These are phyloP conservation scores for Taphrina confusa DNA, from an alignment of 1,139 yeast genomes.

Conservation along the genomic window DNA sequence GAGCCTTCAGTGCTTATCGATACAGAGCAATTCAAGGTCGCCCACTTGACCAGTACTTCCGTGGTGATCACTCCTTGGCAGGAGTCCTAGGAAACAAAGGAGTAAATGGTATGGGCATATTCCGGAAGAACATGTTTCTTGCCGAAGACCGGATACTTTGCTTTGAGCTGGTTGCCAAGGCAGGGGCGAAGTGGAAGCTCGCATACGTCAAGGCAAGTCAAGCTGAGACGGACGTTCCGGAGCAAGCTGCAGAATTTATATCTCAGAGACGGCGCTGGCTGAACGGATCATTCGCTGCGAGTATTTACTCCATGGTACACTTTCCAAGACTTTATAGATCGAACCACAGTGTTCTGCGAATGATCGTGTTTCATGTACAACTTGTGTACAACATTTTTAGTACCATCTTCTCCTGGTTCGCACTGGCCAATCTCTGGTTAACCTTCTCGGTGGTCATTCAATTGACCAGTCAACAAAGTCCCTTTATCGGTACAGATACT, in stretches of 20 bases:
- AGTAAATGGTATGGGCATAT: conserved; percentile 61
- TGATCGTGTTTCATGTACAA: conserved; percentile 72
- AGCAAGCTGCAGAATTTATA: conserved; percentile 81
- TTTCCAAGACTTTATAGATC: conserved; percentile 73
- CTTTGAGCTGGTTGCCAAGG: conserved; percentile 94
- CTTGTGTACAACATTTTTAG: conserved; percentile 71
- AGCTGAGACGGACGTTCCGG: conserved; percentile 98
- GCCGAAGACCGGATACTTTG: conserved; percentile 97
- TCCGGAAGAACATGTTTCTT: conserved; percentile 96
- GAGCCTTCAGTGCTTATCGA: conserved; percentile 89
- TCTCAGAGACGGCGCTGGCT: conserved; percentile 99
- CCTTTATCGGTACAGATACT: conserved; percentile 44
- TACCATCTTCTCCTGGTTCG: conserved; percentile 75
- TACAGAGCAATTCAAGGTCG: conserved; percentile 76
- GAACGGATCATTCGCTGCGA: conserved; percentile 97
- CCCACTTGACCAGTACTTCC: conserved; percentile 85
- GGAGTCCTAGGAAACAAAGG: conserved; percentile 48
- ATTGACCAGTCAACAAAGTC: conserved; percentile 49
- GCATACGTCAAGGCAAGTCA: conserved; percentile 91
- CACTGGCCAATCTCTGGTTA: conserved; percentile 74
- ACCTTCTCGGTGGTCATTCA: conserved; percentile 61
- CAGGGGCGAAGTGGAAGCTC: conserved; percentile 83
- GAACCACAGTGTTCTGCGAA: conserved; percentile 71
- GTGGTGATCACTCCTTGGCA: conserved; percentile 71
- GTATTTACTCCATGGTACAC: conserved; percentile 76